phyloP scores from a whole-genome alignment of 768 basidiomycete species.

The Calocera viscosa region DNA sequence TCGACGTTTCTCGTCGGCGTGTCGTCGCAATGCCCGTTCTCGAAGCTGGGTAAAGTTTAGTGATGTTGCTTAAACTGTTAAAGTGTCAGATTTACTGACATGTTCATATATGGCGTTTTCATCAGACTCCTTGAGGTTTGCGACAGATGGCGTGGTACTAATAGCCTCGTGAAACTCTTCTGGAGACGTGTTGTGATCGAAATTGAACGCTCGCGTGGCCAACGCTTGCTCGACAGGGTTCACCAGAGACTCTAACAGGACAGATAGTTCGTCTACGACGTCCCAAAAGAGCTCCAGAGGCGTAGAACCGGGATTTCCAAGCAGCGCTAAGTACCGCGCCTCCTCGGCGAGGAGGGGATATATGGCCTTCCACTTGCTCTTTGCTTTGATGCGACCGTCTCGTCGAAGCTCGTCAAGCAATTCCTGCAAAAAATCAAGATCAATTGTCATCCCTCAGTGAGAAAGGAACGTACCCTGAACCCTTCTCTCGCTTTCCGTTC shows the following conservation, averaged over 20 bases:
- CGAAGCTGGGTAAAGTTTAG: constrained; percentile 43
- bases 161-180: constrained; percentile 20
- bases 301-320: constrained; percentile 88
- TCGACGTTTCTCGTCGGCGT: constrained; percentile 69
- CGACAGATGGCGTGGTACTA: constrained; percentile 19
- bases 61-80: neutral
- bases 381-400: constrained; percentile 56
- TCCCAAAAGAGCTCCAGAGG: constrained; percentile 98
- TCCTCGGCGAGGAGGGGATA: constrained; percentile 68
- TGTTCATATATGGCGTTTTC: constrained; percentile 47
- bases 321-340: constrained; percentile 69
- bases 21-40: constrained; percentile 54
- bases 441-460: neutral
- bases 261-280: constrained; percentile 72
- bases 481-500: constrained; percentile 85
- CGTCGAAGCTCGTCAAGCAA: constrained; percentile 60
- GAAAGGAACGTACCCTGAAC: constrained; percentile 52
- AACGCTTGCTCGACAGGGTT: constrained; percentile 37
- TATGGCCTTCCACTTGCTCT: constrained; percentile 83
- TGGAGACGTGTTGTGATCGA: constrained; percentile 45
- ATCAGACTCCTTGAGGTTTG: constrained; percentile 39
- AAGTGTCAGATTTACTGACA: constrained; percentile 34
- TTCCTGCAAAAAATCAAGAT: constrained; percentile 32
- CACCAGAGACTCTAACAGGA: constrained; percentile 69
- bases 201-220: constrained; percentile 33